Conservation (phyloP, 208 protist genomes). For the Angomonas deanei region DNA sequence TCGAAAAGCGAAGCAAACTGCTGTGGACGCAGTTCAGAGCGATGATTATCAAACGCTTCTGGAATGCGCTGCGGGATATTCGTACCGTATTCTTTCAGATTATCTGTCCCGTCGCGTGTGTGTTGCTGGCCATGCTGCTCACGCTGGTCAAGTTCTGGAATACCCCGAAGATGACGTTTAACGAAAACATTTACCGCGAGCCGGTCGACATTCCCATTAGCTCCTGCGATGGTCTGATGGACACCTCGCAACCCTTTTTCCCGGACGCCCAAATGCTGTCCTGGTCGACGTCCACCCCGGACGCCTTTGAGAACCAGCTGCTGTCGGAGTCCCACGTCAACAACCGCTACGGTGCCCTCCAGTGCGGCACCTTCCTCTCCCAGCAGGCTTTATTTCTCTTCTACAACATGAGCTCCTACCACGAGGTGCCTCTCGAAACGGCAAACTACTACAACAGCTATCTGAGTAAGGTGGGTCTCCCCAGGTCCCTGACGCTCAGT, state of each 20-base stretch:
- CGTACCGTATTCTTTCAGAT: conserved; percentile 59
- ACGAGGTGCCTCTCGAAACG: conserved; percentile 23
- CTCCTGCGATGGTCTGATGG: conserved; percentile 20
- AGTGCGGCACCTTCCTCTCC: neutral
- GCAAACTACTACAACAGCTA: conserved; percentile 27
- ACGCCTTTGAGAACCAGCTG: conserved; percentile 14
- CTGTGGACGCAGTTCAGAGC: conserved; percentile 32
- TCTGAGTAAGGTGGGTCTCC: conserved; percentile 3
- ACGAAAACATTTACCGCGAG: conserved; percentile 20
- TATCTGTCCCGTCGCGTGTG: conserved; percentile 44
- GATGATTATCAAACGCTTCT: conserved; percentile 41
- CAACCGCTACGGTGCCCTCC: conserved; percentile 27
- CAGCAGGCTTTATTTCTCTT: conserved; percentile 21
- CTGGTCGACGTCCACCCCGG: conserved; percentile 7
- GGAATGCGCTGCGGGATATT: conserved; percentile 35
- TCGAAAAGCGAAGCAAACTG: conserved; percentile 8
- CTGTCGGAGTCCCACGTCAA: conserved; percentile 13
- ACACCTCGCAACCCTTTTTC: conserved; percentile 12
- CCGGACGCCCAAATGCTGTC: neutral
- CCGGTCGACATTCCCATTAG: conserved; percentile 22
- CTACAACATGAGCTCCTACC: conserved; percentile 37
- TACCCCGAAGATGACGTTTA: conserved; percentile 16
- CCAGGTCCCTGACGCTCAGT: neutral
- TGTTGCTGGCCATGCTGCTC: conserved; percentile 55
- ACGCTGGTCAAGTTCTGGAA: conserved; percentile 25